These are phyloP conservation scores for Anisogramma anomala DNA, from an alignment of 2,329 filamentous ascomycete genomes.

Conservation along the genomic window DNA sequence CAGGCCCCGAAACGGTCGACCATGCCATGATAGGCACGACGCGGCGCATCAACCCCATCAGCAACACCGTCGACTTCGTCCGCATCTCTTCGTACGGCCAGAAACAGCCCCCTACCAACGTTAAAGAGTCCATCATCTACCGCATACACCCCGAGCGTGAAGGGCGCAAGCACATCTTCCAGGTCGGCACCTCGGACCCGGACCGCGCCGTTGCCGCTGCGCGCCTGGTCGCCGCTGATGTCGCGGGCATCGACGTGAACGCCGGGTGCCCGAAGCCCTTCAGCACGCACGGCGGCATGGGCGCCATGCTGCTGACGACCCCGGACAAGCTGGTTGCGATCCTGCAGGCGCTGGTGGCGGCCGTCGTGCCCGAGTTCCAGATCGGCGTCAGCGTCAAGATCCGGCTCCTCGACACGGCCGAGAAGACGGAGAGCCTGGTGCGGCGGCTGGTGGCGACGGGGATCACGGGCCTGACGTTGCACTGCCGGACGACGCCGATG, in stretches of 20 bases:
- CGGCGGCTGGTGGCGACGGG: slow-evolving; percentile 70
- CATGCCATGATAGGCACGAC: slow-evolving; percentile 80
- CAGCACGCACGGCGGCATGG: slow-evolving; percentile 89
- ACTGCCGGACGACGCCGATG: slow-evolving; percentile 96
- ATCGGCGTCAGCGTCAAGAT: slow-evolving; percentile 98
- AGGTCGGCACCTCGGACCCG: slow-evolving; percentile 80
- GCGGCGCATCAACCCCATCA: slow-evolving; percentile 62
- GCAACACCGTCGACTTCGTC: slow-evolving; percentile 75
- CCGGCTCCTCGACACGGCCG: slow-evolving; percentile 64
- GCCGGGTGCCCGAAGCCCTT: slow-evolving; percentile 98
- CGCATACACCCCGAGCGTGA: slow-evolving; percentile 71
- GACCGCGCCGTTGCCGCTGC: slow-evolving; percentile 75
- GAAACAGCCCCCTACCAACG: slow-evolving; percentile 42
- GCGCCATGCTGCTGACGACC: slow-evolving; percentile 74
- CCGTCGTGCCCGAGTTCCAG: slow-evolving; percentile 64
- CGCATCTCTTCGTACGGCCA: slow-evolving; percentile 61
- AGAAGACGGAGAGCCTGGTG: slow-evolving; percentile 67
- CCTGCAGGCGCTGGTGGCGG: slow-evolving; percentile 65
- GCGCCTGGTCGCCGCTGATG: slow-evolving; percentile 71
- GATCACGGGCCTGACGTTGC: slow-evolving; percentile 83
- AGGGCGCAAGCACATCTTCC: slow-evolving; percentile 67
- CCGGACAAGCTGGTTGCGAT: slow-evolving; percentile 79
- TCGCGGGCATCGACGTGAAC: slow-evolving; percentile 92
- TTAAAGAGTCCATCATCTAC: slow-evolving; percentile 63
- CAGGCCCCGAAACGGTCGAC: slow-evolving; percentile 89